A percentile compares a stretch with the other conserved stretches of the same genome.
Evolutionary conservation across 1,139 yeast genomes (phyloP).

Genomic region (Scheffersomyces cryptocercus): DNA sequence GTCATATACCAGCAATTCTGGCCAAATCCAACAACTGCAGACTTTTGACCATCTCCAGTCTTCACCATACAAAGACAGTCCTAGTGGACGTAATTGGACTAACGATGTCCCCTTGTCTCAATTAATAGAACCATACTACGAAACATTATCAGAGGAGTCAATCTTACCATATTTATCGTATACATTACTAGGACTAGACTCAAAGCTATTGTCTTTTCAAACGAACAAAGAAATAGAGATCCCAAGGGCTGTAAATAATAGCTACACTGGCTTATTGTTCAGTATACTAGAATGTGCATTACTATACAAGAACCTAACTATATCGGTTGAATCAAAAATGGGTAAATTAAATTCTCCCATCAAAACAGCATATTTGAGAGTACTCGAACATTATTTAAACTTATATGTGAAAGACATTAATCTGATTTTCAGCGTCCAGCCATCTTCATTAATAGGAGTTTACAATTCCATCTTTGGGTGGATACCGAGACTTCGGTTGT

Average conservation of each 20-base stretch:
- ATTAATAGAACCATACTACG: slow-evolving; percentile 33
- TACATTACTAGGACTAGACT: slow-evolving; percentile 72
- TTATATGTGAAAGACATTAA: slow-evolving; percentile 60
- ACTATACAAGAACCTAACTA: slow-evolving; percentile 51
- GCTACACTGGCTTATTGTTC: slow-evolving; percentile 59
- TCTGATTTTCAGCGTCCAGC: slow-evolving; percentile 40
- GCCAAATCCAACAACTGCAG: neutral
- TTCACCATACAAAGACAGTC: neutral
- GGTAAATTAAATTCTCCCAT: slow-evolving; percentile 49
- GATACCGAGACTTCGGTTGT: slow-evolving; percentile 56
- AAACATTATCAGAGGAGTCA: slow-evolving; percentile 44
- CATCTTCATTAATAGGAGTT: slow-evolving; percentile 36
- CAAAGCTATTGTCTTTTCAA: slow-evolving; percentile 57
- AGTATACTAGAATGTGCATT: slow-evolving; percentile 73
- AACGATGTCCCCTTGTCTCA: slow-evolving; percentile 9
- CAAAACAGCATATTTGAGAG: slow-evolving; percentile 64
- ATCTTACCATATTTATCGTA: slow-evolving; percentile 63
- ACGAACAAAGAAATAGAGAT: slow-evolving; percentile 31
- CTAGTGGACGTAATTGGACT: neutral
- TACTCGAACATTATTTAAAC: slow-evolving; percentile 52
- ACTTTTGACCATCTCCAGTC: neutral
- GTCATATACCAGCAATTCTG: neutral
- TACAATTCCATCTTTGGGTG: slow-evolving; percentile 52
- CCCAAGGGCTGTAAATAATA: slow-evolving; percentile 56
- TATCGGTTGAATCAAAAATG: slow-evolving; percentile 29